phyloP scores from a whole-genome alignment of 176 grass and related monocot species.

The Tillandsia fasciculata region DNA sequence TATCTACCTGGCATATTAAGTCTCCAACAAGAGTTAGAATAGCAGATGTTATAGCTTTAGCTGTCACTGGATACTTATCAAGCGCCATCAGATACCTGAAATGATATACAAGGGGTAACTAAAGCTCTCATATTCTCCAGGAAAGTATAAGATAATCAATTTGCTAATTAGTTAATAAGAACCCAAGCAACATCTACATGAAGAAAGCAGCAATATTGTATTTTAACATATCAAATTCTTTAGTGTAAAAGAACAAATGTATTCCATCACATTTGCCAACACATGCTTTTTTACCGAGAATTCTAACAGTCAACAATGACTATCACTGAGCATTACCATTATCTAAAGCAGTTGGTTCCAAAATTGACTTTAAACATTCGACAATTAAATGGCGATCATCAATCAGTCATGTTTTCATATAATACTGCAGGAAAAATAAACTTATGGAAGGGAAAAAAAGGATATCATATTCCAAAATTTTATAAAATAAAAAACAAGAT shows the following conservation, averaged over 20 bases:
- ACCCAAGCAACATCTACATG: neutral
- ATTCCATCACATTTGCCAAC: neutral
- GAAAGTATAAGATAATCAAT: neutral
- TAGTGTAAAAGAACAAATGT: neutral
- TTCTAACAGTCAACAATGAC: too few species aligned
- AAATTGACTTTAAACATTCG: too few species aligned
- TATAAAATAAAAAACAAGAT: too few species aligned
- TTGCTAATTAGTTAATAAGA: neutral
- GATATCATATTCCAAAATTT: too few species aligned
- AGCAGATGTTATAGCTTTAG: constrained; percentile 55
- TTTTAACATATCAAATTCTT: too few species aligned
- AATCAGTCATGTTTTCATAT: too few species aligned
- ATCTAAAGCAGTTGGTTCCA: too few species aligned
- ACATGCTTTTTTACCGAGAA: neutral
- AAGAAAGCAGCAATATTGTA: too few species aligned
- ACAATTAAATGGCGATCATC: too few species aligned
- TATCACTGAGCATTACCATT: too few species aligned
- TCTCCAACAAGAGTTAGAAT: constrained; percentile 48
- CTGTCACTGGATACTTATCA: constrained; percentile 47
- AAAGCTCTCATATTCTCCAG: neutral
- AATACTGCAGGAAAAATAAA: too few species aligned
- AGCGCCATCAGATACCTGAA: constrained; percentile 42
- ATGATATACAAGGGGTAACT: neutral
- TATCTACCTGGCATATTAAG: constrained; percentile 56
- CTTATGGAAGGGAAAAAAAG: too few species aligned